Evolutionary conservation across 176 grass and related monocot genomes (phyloP), one percentile per base, ranked within the genome.

Genomic region (Zoysia pacifica): DNA sequence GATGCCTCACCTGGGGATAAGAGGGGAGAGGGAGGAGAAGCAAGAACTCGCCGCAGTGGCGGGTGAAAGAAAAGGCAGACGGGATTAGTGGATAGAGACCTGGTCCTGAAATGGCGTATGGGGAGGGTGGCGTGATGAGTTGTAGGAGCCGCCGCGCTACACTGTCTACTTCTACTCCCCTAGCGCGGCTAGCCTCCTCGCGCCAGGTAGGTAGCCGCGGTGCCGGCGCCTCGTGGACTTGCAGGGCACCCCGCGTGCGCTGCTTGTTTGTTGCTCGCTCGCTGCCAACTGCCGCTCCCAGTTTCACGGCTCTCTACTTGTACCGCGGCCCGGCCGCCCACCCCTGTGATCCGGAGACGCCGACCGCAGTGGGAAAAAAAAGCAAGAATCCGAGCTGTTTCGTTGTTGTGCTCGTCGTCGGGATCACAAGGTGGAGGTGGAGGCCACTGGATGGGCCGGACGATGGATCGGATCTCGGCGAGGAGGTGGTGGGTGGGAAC

Each of bases 401-500:
- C 43, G 56, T 81, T 52, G 65, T 80, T 76, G 85, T 71, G 79
- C 80, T 53, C 75, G 82, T 50, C 82, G 72, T 59, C 72, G 67
- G 82, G 76, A 54, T 84, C 77, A 84, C 76, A 81, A 76, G 81
- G 58, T 2, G 18, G 19, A 18, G 7, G 59, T 6, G 51, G 11
- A 42, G 76, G 61, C 9, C 62, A 67, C 8, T 9, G 39, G 77
- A 35, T 41, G 37, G 47, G 60, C n/a, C 73, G 67, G 50, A 37
- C n/a, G 47, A 36, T 81, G 79, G 82, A 89, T 85, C 78, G 60
- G 87, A 89, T 89, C 82, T 82, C 76, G 82, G 13, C 14, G 58
- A 28, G 16, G 55, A 19, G 55, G 55, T 19, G 7, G 76, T 42
- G 65, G 86, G 86, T 75, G 66, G 87, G 70, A 74, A 73, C 74